phyloP scores from a whole-genome alignment of 2,329 filamentous ascomycete species.

The Domatiomyces catenatus region DNA sequence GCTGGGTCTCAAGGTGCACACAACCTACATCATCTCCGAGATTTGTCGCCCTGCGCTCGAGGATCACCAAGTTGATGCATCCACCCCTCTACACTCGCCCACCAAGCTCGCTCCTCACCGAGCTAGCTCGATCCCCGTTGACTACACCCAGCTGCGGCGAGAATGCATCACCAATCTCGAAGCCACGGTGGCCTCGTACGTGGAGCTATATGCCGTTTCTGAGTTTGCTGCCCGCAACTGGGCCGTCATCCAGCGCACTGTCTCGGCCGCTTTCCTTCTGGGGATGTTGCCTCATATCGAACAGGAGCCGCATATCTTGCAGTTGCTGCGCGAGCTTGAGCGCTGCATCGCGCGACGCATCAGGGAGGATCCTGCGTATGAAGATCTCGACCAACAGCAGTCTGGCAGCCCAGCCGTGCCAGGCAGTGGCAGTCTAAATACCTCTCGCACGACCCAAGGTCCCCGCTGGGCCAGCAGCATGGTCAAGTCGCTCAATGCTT shows the following conservation, averaged over 20 bases:
- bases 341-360: slow-evolving; percentile 30
- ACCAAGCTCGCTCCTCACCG: slow-evolving; percentile 6
- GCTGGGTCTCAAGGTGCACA: slow-evolving; percentile 45
- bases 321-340: slow-evolving; percentile 28
- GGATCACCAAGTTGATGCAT: slow-evolving; percentile 27
- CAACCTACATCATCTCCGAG: slow-evolving; percentile 47
- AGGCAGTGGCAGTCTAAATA: slow-evolving; percentile 8
- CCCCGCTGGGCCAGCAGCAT: slow-evolving; percentile 32
- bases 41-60: slow-evolving; percentile 47
- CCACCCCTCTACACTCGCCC: slow-evolving; percentile 11
- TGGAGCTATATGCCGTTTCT: slow-evolving; percentile 36
- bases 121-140: slow-evolving; percentile 6
- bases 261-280: slow-evolving; percentile 33
- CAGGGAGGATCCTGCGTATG: slow-evolving; percentile 15
- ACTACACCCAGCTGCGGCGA: slow-evolving; percentile 28
- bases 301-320: slow-evolving; percentile 25
- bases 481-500: slow-evolving; percentile 30
- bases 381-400: slow-evolving; percentile 7
- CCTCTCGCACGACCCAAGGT: slow-evolving; percentile 6
- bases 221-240: slow-evolving; percentile 31
- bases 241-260: slow-evolving; percentile 32
- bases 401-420: slow-evolving; percentile 5
- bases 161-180: slow-evolving; percentile 42
- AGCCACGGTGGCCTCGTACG: slow-evolving; percentile 43
- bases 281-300: slow-evolving; percentile 32